Percentiles rank a stretch among this genome's conserved stretches.
phyloP scores from a whole-genome alignment of 2,329 filamentous ascomycete species.

The Fusarium sp. region DNA sequence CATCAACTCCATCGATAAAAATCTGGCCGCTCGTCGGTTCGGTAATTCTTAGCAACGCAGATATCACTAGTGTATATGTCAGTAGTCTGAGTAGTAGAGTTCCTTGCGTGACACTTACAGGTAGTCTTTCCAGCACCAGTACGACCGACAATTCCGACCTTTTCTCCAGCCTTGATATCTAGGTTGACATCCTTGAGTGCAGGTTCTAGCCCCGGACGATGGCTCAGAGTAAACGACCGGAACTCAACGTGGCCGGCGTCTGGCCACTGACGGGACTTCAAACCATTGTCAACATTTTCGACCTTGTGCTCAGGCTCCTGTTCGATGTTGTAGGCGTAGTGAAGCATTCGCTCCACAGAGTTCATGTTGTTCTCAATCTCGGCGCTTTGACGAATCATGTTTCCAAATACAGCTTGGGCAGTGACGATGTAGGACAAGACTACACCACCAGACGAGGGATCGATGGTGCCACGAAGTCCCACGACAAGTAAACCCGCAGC shows the following conservation, averaged over 20 bases:
- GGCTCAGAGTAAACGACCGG: constrained; percentile 21
- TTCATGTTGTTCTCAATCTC: constrained; percentile 90
- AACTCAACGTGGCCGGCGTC: constrained; percentile 22
- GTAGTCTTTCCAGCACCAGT: constrained; percentile 34
- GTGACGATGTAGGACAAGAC: constrained; percentile 53
- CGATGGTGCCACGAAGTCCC: constrained; percentile 27
- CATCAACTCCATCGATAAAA: constrained; percentile 24
- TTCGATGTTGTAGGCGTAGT: constrained; percentile 76
- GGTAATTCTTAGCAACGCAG: constrained; percentile 20
- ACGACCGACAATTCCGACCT: constrained; percentile 26
- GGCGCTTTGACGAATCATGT: constrained; percentile 71
- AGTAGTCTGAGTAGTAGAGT: neutral
- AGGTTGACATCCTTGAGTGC: constrained; percentile 16
- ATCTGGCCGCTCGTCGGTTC: constrained; percentile 30
- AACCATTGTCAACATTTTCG: neutral
- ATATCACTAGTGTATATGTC: constrained; percentile 4
- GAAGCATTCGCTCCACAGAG: constrained; percentile 90
- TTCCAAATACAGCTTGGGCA: constrained; percentile 65
- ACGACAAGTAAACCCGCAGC: constrained; percentile 19
- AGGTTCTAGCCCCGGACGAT: constrained; percentile 22
- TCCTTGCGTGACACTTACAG: neutral
- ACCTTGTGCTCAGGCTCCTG: constrained; percentile 15
- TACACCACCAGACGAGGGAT: constrained; percentile 26
- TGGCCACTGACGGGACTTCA: constrained; percentile 4
- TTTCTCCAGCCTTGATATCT: constrained; percentile 22